A percentile compares a stretch with the other conserved stretches of the same genome.
Evolutionary conservation across 805 yeast genomes (phyloP).

Genomic region (Alloascoidea africana): DNA sequence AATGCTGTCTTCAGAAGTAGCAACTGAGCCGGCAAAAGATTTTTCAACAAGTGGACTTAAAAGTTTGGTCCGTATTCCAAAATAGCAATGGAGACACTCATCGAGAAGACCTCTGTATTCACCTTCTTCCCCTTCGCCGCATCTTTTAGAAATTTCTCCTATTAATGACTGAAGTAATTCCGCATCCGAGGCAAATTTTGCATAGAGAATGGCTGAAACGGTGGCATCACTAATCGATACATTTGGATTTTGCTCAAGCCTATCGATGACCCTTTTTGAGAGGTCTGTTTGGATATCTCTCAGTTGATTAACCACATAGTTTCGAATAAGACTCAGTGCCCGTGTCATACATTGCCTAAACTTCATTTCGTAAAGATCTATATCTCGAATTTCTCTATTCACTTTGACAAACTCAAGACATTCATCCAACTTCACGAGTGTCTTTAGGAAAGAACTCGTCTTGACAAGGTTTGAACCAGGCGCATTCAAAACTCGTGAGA

Average conservation of each 20-base stretch:
- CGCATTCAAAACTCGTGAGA: constrained; percentile 52
- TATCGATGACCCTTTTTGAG: constrained; percentile 7
- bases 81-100: constrained; percentile 54
- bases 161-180: constrained; percentile 21
- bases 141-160: constrained; percentile 22
- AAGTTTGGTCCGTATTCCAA: constrained; percentile 36
- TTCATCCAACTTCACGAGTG: constrained; percentile 44
- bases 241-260: constrained; percentile 9
- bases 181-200: constrained; percentile 38
- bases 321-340: constrained; percentile 59
- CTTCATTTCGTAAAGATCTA: constrained; percentile 50
- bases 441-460: constrained; percentile 34
- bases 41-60: constrained; percentile 25
- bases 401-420: constrained; percentile 46
- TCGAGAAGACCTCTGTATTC: constrained; percentile 54
- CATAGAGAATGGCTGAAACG: constrained; percentile 49
- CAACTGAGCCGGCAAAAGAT: constrained; percentile 11
- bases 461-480: constrained; percentile 58
- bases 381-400: constrained; percentile 50
- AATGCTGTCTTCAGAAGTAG: constrained; percentile 18
- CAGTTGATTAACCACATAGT: constrained; percentile 32
- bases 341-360: constrained; percentile 77
- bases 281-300: constrained; percentile 14
- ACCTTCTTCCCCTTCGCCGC: constrained; percentile 18
- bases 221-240: constrained; percentile 24